Percentiles rank a stretch among this genome's conserved stretches.
Conservation (phyloP, 176 grass and related monocot genomes). For the Oryza brachyantha region DNA sequence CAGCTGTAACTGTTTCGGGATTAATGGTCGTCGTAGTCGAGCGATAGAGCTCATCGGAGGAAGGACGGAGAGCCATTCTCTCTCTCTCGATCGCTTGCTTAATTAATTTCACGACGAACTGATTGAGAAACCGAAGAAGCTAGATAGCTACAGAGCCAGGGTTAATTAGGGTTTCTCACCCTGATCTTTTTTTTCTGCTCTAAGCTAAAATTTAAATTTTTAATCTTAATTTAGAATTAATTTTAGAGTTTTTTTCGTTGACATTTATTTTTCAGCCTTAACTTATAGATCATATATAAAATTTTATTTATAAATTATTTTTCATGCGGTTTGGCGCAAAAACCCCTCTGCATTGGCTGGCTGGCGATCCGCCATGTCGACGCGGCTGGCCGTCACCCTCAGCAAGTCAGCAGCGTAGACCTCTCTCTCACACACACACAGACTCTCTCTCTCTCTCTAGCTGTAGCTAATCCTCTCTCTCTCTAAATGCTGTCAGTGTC, state of each 20-base stretch:
- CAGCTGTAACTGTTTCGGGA: not conserved
- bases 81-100: not conserved
- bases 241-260: no score
- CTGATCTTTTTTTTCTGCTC: no score
- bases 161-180: not conserved
- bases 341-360: no score
- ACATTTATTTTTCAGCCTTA: no score
- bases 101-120: not conserved
- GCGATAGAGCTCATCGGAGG: not conserved
- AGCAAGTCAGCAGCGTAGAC: not conserved
- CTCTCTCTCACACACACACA: no score
- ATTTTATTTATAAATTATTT: no score
- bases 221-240: no score
- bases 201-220: no score
- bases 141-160: not conserved
- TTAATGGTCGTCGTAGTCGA: not conserved
- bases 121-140: not conserved
- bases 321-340: no score
- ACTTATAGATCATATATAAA: no score
- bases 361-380: conserved; percentile 30
- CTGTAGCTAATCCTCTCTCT: no score
- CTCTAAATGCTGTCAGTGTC: not conserved
- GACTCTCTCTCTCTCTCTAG: not conserved
- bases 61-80: no score
- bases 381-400: not conserved